Evolutionary conservation across 805 yeast species (phyloP).

Genomic region (Candida broadrunensis): DNA sequence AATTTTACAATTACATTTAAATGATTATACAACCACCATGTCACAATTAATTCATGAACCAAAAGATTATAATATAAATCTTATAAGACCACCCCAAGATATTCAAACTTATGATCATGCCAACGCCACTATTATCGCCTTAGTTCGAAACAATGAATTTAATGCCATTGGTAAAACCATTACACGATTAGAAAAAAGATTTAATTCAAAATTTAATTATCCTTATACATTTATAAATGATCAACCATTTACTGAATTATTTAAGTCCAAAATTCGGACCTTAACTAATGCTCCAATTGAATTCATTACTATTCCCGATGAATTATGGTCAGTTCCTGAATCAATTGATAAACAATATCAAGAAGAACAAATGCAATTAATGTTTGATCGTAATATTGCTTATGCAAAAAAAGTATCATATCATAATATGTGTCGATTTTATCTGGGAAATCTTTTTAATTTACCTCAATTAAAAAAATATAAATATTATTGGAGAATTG

Average conservation of each 20-base stretch:
- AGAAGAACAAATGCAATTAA: slow-evolving; percentile 33
- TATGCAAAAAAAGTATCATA: slow-evolving; percentile 64
- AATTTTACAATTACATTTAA: slow-evolving; percentile 35
- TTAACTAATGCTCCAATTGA: slow-evolving; percentile 23
- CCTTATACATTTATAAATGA: slow-evolving; percentile 84
- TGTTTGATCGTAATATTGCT: slow-evolving; percentile 47
- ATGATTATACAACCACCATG: slow-evolving; percentile 35
- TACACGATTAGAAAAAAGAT: slow-evolving; percentile 55
- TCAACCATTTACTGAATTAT: slow-evolving; percentile 55
- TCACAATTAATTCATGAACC: slow-evolving; percentile 46
- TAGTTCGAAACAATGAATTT: slow-evolving; percentile 69
- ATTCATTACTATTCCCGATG: slow-evolving; percentile 39
- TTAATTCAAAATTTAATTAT: slow-evolving; percentile 69
- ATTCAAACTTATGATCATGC: slow-evolving; percentile 41
- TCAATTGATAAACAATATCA: slow-evolving; percentile 48
- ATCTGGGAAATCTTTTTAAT: slow-evolving; percentile 61
- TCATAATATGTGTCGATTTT: slow-evolving; percentile 84
- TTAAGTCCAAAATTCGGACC: slow-evolving; percentile 35
- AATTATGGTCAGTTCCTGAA: slow-evolving; percentile 59
- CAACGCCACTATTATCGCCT: slow-evolving; percentile 70
- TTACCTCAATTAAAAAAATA: slow-evolving; percentile 60
- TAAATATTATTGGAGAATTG: slow-evolving; percentile 78
- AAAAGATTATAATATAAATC: slow-evolving; percentile 20
- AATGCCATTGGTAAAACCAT: slow-evolving; percentile 50
- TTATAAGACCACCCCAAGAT: slow-evolving; percentile 1